Conservation (phyloP, 129 eudicot species). For the Pulicaria dysenterica region DNA sequence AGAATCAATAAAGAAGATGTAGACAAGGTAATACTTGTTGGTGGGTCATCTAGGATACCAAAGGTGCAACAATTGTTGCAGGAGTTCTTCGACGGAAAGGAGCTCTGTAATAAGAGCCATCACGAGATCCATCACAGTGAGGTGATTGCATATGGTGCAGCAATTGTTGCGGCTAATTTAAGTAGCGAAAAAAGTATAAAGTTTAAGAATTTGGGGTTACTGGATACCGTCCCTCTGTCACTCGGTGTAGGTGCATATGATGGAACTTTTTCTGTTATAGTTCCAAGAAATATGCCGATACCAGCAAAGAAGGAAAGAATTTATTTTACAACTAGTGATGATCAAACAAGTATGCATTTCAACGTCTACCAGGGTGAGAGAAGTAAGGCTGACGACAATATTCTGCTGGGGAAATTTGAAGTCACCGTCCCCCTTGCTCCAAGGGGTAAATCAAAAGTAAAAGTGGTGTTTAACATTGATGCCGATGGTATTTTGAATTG, state of each 20-base stretch:
- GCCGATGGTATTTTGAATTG: slow-evolving; percentile 5
- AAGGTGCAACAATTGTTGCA: too few species aligned
- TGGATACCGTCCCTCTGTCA: too few species aligned
- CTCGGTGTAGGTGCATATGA: neutral
- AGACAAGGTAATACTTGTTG: too few species aligned
- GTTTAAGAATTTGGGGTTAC: neutral
- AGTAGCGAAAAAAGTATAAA: neutral
- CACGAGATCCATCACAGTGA: too few species aligned
- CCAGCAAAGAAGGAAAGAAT: neutral
- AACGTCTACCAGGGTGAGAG: neutral
- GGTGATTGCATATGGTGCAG: neutral
- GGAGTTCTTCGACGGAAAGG: neutral
- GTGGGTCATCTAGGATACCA: too few species aligned
- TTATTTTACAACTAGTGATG: neutral
- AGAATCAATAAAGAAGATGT: neutral
- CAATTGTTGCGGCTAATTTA: neutral
- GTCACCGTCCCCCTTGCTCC: neutral
- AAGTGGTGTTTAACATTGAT: neutral
- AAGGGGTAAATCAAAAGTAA: neutral
- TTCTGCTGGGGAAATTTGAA: neutral
- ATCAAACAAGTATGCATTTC: neutral
- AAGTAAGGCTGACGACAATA: neutral
- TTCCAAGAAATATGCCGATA: neutral
- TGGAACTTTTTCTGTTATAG: neutral
- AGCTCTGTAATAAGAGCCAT: neutral